Evolutionary conservation across 768 basidiomycete genomes (phyloP), one percentile per base, ranked within the genome.

Genomic region (Psilocybe sp.): DNA sequence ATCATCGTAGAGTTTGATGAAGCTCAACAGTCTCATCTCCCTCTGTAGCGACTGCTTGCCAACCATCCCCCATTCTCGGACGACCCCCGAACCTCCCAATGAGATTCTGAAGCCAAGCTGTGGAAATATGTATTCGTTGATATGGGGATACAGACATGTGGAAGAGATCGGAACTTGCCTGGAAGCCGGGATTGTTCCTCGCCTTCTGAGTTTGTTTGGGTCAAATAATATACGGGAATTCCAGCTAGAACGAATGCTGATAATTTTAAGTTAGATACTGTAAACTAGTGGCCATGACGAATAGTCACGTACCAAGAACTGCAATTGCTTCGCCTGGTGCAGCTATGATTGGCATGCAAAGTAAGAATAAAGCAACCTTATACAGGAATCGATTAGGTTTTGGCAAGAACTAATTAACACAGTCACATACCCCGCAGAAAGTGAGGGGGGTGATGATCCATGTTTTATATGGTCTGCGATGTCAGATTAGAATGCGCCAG

Each of bases 311-410:
- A 94, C 93, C 87, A 49, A 97, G 75, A 5, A 93, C 95, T 7
- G 93, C 85, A 5, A 90, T 65, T 0, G 95, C 93, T 64, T 96
- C 88, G 12, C 85, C 70, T 6, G 96, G 96, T 16, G 95, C 94
- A 3, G 96, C 96, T 49, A 95, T 86, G 44, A 96, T 76, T 1
- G 95, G 94, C 92, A 99, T 96, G 60, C 86, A 88, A 9, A 99
- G 73, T 46, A 98, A 74, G 69, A 95, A 95, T 44, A 93, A 71
- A 2, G 93, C 92, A 10, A 94, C 87, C 89, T 91, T 50, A 10
- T 45, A 44, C 56, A 52, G 40, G 47, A 36, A 54, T 12, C 16
- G 43, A 37, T 19, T 40, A n/a, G 35, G 16, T 16, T n/a, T n/a
- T 19, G 18, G 40, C 13, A 33, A 33, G 41, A 52, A 15, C 45